These are phyloP conservation scores for Poa pratensis DNA, from an alignment of 176 grass and related monocot species.

Conservation along the genomic window DNA sequence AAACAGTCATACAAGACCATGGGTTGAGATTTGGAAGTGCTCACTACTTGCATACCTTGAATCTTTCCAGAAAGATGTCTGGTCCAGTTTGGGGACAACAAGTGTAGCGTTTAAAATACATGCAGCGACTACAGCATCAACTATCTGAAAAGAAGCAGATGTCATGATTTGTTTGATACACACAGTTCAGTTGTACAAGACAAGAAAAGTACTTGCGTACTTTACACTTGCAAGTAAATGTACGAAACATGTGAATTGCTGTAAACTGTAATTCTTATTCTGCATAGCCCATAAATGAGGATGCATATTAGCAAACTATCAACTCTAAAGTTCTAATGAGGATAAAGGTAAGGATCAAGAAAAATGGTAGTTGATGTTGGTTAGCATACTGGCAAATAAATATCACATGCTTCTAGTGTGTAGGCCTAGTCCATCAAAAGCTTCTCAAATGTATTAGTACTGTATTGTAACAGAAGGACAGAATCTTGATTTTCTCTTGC, in stretches of 20 bases:
- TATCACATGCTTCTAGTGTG: background rate
- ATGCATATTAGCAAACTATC: background rate
- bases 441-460: constrained; percentile 13
- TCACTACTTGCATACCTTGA: constrained; percentile 51
- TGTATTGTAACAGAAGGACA: constrained; percentile 3
- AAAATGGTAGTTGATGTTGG: background rate
- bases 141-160: constrained; percentile 57
- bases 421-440: constrained; percentile 1
- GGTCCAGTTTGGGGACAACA: constrained; percentile 64
- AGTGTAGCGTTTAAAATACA: constrained; percentile 71
- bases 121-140: constrained; percentile 72
- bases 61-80: constrained; percentile 84
- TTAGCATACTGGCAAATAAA: constrained; percentile 12
- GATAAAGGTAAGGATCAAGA: constrained; percentile 10
- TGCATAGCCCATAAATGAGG: constrained; percentile 16
- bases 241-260: constrained; percentile 1
- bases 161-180: constrained; percentile 13
- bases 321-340: background rate
- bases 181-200: background rate
- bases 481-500: constrained; percentile 11
- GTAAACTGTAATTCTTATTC: background rate
- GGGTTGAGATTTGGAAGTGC: background rate
- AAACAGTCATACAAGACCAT: constrained; percentile 8
- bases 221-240: constrained; percentile 5
- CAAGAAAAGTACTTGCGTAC: background rate